A percentile compares a stretch with the other conserved stretches of the same genome.
Evolutionary conservation across 768 basidiomycete genomes (phyloP).

Genomic region (Podaxis sp.): DNA sequence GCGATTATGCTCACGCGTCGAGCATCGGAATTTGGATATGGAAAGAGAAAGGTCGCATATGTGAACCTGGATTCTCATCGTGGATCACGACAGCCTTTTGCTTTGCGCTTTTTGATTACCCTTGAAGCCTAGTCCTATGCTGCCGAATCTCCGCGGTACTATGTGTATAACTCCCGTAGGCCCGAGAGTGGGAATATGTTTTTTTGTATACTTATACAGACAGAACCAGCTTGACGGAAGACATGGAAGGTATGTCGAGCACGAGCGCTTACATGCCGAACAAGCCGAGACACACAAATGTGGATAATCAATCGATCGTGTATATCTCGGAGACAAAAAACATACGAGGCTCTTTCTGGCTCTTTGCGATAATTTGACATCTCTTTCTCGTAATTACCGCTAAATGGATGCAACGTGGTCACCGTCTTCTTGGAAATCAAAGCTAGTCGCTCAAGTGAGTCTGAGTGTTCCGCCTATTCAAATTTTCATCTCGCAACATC

Average conservation of each 20-base stretch:
- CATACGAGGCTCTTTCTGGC: neutral
- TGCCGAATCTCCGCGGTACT: constrained; percentile 15
- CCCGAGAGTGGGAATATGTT: neutral
- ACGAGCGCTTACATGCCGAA: neutral
- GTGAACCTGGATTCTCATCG: constrained; percentile 21
- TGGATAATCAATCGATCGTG: neutral
- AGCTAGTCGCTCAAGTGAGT: constrained; percentile 24
- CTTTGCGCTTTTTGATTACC: constrained; percentile 16
- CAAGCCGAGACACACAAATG: constrained; percentile 4
- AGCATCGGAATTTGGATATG: constrained; percentile 8
- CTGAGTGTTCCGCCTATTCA: neutral
- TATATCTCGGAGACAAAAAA: neutral
- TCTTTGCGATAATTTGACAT: neutral
- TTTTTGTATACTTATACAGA: neutral
- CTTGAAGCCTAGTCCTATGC: constrained; percentile 5
- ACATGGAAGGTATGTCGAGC: neutral
- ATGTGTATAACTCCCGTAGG: neutral
- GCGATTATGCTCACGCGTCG: neutral
- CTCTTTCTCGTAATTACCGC: constrained; percentile 4
- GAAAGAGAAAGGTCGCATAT: constrained; percentile 1
- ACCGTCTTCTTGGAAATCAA: constrained; percentile 74
- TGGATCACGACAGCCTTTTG: constrained; percentile 23
- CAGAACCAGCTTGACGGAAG: neutral
- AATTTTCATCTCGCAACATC: neutral
- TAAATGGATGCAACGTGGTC: constrained; percentile 48